A percentile compares a stretch with the other conserved stretches of the same genome.
Conservation (phyloP, 805 yeast species). For the Metschnikowia henanensis region DNA sequence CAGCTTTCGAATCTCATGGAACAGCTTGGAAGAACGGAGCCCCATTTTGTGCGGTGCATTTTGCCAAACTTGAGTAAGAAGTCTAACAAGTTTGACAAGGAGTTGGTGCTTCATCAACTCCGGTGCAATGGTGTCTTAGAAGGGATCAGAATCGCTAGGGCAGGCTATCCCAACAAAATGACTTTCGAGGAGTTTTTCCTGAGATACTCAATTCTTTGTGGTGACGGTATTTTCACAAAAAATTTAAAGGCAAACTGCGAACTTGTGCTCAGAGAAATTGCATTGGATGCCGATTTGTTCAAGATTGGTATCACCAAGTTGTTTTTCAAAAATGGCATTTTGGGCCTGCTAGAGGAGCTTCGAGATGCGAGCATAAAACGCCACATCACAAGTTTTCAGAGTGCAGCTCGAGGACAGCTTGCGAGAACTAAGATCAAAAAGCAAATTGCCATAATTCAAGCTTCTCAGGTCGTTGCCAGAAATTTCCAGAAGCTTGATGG, state of each 20-base stretch:
- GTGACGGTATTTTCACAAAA: conserved; percentile 44
- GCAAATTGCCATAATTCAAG: conserved; percentile 60
- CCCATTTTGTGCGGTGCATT: conserved; percentile 96
- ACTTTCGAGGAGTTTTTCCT: conserved; percentile 76
- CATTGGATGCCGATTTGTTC: conserved; percentile 58
- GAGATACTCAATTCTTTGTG: conserved; percentile 67
- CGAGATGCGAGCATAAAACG: conserved; percentile 64
- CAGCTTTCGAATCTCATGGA: conserved; percentile 72
- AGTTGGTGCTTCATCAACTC: conserved; percentile 80
- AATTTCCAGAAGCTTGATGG: conserved; percentile 60
- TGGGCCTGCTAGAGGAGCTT: conserved; percentile 73
- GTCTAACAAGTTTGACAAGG: conserved; percentile 70
- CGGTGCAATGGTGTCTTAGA: conserved; percentile 97
- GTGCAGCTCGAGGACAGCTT: conserved; percentile 62
- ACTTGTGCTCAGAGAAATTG: conserved; percentile 59
- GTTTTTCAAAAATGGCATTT: conserved; percentile 74
- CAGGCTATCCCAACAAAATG: conserved; percentile 94
- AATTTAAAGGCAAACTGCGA: conserved; percentile 69
- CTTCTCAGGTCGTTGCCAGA: conserved; percentile 65
- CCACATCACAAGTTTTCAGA: conserved; percentile 61
- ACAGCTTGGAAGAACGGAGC: conserved; percentile 78
- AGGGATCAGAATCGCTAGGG: conserved; percentile 95
- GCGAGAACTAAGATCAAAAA: conserved; percentile 49
- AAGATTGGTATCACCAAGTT: conserved; percentile 72
- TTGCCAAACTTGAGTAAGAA: conserved; percentile 80